A percentile compares a stretch with the other conserved stretches of the same genome.
Conservation (phyloP, 1,284 basidiomycete species). For the Peniophora sp. region DNA sequence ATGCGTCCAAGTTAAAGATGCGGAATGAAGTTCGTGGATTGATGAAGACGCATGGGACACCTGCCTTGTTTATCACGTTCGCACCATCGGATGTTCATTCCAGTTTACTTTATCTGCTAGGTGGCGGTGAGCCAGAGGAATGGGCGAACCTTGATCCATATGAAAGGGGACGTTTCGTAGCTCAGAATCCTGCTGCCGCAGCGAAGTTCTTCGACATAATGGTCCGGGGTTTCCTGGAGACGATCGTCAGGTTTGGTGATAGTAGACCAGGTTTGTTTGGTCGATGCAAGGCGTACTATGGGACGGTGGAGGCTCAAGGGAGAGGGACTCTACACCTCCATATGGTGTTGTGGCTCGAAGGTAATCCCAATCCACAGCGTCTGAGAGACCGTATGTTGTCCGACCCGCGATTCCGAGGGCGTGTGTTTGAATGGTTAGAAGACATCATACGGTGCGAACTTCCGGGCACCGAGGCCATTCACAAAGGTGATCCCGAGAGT, state of each 20-base stretch:
- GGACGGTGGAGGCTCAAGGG: constrained; percentile 18
- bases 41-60: constrained; percentile 9
- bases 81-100: constrained; percentile 16
- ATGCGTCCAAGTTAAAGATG: neutral
- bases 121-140: constrained; percentile 1
- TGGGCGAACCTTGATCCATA: constrained; percentile 2
- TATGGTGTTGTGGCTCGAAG: constrained; percentile 16
- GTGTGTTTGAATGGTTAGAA: constrained; percentile 8
- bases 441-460: constrained; percentile 7
- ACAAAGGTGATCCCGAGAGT: neutral
- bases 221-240: constrained; percentile 11
- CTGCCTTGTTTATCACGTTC: constrained; percentile 16
- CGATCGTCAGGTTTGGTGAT: constrained; percentile 7
- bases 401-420: neutral
- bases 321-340: constrained; percentile 17
- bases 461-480: neutral
- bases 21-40: constrained; percentile 8
- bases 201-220: constrained; percentile 13
- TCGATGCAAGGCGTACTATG: constrained; percentile 18
- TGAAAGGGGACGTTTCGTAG: constrained; percentile 7
- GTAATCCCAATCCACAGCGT: constrained; percentile 5
- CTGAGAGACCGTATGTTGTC: constrained; percentile 5
- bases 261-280: constrained; percentile 12
- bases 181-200: constrained; percentile 10
- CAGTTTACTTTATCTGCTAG: constrained; percentile 5